Base-by-base conservation (phyloP, 176 grass and related monocot genomes). In the Rhynchospora breviuscula region DNA sequence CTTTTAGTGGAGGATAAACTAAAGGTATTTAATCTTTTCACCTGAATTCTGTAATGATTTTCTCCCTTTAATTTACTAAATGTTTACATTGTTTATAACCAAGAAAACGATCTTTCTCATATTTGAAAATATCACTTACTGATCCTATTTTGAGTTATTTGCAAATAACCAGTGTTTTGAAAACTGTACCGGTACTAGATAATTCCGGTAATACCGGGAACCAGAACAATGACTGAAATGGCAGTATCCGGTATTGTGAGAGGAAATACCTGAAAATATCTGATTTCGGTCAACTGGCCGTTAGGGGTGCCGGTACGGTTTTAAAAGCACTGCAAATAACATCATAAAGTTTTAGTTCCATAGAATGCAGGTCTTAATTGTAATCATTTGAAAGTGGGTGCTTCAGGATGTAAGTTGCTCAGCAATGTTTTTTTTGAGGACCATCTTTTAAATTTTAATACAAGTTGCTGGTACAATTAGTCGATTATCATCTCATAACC, bases 1-100 rank as follows among this genome's bases (percentile, higher is more conserved):
- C 96, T 92, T 62, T 93, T 98, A 84, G 70, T 93, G 69, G 90
- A 98, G 63, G 96, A 93, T 73, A 98, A 98, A 78, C 67, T 98
- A 29, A 91, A 93, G 90, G 92, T 97, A 18, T 40, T 65, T 10
- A 18, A 47, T 52, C 45, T 59, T 87, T 64, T 81, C 44, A 45
- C 23, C 81, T 49, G 17, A 22, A 21, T 60, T 85, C 7, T 25
- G 23, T n/a, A 73, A 65, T 10, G 45, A 22, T 31, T 73, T 86
- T 40, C 35, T 40, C 3, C 68, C 54, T 87, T 35, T 48, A 84
- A 46, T 33, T 80, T 69, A 17, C 21, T 35, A 1, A 25, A 49
- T 82, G 25, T 53, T 14, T 11, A 35, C 17, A 72, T 40, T 22
- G 76, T 80, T 29, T 29, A 29, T 29, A 29, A 29, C 26, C 26